Percentiles rank a stretch among this genome's conserved stretches.
phyloP scores from a whole-genome alignment of 2,329 filamentous ascomycete genomes.

The Aspergillus cejpii region DNA sequence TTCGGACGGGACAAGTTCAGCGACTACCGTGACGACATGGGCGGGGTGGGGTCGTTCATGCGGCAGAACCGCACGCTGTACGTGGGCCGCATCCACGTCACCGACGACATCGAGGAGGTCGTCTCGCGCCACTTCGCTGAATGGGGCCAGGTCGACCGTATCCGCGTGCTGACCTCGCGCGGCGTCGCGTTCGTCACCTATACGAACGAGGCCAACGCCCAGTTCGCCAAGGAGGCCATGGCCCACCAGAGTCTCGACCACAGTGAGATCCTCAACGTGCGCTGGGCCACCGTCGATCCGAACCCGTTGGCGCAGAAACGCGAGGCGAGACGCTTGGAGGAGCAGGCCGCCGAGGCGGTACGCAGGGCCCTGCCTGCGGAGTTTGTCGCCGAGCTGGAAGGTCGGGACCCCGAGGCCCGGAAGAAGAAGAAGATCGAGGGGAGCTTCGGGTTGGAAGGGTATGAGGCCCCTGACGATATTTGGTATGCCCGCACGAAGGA shows the following conservation, averaged over 20 bases:
- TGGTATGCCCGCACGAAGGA: constrained; percentile 79
- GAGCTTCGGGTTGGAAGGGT: constrained; percentile 79
- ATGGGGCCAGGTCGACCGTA: constrained; percentile 88
- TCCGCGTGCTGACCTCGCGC: constrained; percentile 76
- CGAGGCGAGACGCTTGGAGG: constrained; percentile 81
- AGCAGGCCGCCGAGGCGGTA: constrained; percentile 93
- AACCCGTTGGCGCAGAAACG: constrained; percentile 92
- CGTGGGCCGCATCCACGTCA: constrained; percentile 87
- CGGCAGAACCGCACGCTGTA: constrained; percentile 92
- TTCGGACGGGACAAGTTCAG: constrained; percentile 89
- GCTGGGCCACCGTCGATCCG: constrained; percentile 94
- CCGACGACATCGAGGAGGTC: constrained; percentile 93
- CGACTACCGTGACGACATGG: constrained; percentile 96
- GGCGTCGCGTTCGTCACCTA: constrained; percentile 97
- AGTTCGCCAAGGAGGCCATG: constrained; percentile 95
- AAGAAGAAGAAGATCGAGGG: constrained; percentile 88
- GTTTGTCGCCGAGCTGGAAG: constrained; percentile 90
- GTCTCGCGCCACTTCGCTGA: constrained; percentile 92
- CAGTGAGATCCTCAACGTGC: constrained; percentile 85
- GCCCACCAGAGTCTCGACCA: constrained; percentile 88
- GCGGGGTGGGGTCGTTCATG: constrained; percentile 89
- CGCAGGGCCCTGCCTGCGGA: constrained; percentile 78
- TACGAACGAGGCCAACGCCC: constrained; percentile 76
- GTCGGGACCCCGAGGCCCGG: constrained; percentile 74
- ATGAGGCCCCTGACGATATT: constrained; percentile 88